These are phyloP conservation scores for Bryopsis sp. DNA, from an alignment of 139 green algal species.

Conservation along the genomic window DNA sequence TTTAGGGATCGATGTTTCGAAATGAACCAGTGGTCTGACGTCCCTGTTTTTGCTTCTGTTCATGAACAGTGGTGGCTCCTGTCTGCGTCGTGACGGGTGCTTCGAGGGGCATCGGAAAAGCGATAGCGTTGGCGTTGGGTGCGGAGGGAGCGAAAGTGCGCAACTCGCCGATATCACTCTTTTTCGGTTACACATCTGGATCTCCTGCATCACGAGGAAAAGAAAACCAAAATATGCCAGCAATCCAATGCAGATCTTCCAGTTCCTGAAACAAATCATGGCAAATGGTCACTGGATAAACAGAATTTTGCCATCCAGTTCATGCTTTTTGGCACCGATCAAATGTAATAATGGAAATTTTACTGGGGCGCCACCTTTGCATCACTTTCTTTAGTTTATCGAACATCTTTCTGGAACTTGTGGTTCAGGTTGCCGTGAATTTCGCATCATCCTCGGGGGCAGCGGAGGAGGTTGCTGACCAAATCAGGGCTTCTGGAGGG, in stretches of 20 bases:
- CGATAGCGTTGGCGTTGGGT: conserved; percentile 80
- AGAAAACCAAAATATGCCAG: not conserved
- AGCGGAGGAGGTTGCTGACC: conserved; percentile 74
- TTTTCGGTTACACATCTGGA: too few relatives aligned
- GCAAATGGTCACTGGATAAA: too few relatives aligned
- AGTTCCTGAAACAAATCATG: too few relatives aligned
- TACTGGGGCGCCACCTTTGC: too few relatives aligned
- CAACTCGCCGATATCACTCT: too few relatives aligned
- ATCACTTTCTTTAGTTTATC: not conserved
- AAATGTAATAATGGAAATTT: too few relatives aligned
- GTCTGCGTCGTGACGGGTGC: conserved; percentile 86
- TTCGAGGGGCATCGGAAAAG: conserved; percentile 86
- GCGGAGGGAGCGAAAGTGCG: conserved; percentile 48
- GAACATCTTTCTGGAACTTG: too few relatives aligned
- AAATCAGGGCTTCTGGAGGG: conserved; percentile 39
- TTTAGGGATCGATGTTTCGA: not conserved
- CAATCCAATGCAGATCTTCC: too few relatives aligned
- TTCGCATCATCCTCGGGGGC: conserved; percentile 57
- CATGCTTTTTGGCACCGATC: too few relatives aligned
- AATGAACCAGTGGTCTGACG: not conserved
- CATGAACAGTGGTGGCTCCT: conserved; percentile 18
- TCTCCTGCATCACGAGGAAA: too few relatives aligned
- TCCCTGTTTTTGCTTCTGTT: not conserved
- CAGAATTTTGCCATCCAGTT: too few relatives aligned
- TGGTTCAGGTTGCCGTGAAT: conserved; percentile 75